These are phyloP conservation scores for Lactarius tabidus DNA, from an alignment of 768 basidiomycete species.

Conservation along the genomic window DNA sequence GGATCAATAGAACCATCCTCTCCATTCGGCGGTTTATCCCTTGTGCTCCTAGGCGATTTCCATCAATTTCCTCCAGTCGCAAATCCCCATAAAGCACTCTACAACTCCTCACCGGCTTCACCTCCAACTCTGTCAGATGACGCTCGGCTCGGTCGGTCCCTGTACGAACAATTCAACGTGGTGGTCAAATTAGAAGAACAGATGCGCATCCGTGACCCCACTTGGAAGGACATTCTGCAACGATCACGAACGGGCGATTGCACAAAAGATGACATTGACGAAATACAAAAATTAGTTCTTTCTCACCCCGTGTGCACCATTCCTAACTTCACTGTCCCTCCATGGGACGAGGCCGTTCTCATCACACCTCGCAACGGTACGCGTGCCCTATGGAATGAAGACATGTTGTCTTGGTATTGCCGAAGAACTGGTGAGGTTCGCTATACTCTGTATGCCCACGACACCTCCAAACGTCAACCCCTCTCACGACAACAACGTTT, in stretches of 20 bases:
- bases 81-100: neutral
- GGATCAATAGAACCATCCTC: too few relatives aligned
- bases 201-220: neutral
- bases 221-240: neutral
- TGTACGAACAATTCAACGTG: too few relatives aligned
- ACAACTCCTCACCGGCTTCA: neutral
- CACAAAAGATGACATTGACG: neutral
- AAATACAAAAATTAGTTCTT: neutral
- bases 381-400: slow-evolving; percentile 37
- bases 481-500: slow-evolving; percentile 23
- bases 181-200: neutral
- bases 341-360: slow-evolving; percentile 36
- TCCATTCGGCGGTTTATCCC: neutral
- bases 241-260: neutral
- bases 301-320: neutral
- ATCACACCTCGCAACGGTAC: slow-evolving; percentile 40
- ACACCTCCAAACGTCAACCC: slow-evolving; percentile 25
- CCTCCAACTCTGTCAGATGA: too few relatives aligned
- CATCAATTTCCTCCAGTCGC: neutral
- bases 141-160: neutral
- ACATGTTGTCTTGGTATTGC: slow-evolving; percentile 28
- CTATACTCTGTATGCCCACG: slow-evolving; percentile 33
- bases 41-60: neutral
- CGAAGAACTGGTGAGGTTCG: slow-evolving; percentile 18
- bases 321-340: neutral